A percentile compares a stretch with the other conserved stretches of the same genome.
Evolutionary conservation across 139 green algal genomes (phyloP).

Genomic region (Tetraselmis striata): DNA sequence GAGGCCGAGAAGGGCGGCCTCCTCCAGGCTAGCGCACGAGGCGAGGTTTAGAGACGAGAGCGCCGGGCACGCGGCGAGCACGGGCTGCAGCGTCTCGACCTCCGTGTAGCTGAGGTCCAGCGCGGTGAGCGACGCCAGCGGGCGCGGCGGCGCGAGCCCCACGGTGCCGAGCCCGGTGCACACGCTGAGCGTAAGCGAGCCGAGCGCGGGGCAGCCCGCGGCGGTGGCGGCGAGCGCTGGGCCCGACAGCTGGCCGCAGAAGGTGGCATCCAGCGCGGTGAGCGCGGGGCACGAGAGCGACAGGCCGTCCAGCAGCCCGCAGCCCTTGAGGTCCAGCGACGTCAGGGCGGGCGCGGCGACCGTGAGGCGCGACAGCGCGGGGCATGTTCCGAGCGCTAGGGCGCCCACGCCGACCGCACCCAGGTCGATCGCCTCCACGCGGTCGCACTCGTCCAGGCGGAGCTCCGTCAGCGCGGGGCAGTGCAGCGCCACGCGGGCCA

Average conservation of each 20-base stretch:
- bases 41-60: slow-evolving; percentile 38
- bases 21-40: slow-evolving; percentile 31
- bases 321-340: slow-evolving; percentile 27
- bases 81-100: slow-evolving; percentile 18
- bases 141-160: slow-evolving; percentile 21
- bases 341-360: slow-evolving; percentile 12
- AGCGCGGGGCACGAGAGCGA: slow-evolving; percentile 24
- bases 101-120: slow-evolving; percentile 55
- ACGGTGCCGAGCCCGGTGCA: slow-evolving; percentile 22
- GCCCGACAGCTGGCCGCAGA: slow-evolving; percentile 39
- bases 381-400: slow-evolving; percentile 24
- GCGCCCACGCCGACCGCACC: neutral
- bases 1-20: slow-evolving; percentile 25
- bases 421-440: slow-evolving; percentile 15
- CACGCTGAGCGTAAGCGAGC: slow-evolving; percentile 19
- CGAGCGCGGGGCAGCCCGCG: neutral
- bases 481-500: slow-evolving; percentile 13
- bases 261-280: slow-evolving; percentile 40
- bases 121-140: slow-evolving; percentile 19
- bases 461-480: slow-evolving; percentile 23
- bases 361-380: slow-evolving; percentile 5
- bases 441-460: slow-evolving; percentile 21
- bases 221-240: slow-evolving; percentile 7
- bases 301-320: slow-evolving; percentile 20
- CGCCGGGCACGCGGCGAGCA: slow-evolving; percentile 32